Evolutionary conservation across 495 filamentous ascomycete species (phyloP).

Genomic region (Aspergillus ellipticus): DNA sequence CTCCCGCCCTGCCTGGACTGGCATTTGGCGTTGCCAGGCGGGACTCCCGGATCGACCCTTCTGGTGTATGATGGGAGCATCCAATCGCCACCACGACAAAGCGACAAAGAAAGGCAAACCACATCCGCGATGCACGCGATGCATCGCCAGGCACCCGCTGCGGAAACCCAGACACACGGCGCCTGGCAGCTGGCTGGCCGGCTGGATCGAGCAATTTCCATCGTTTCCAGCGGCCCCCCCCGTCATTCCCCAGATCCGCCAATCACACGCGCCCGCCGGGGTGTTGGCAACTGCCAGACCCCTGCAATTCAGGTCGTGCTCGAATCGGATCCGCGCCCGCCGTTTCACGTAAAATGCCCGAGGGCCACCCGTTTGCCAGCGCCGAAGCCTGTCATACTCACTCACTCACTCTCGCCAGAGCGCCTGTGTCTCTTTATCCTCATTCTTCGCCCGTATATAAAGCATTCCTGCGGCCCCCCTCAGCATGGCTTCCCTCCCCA

Average conservation of each 20-base stretch:
- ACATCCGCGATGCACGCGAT: too few relatives aligned
- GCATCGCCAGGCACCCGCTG: too few relatives aligned
- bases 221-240: not conserved
- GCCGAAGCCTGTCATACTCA: not conserved
- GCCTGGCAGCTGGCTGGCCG: not conserved
- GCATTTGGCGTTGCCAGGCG: too few relatives aligned
- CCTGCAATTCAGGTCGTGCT: not conserved
- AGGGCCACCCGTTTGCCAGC: not conserved
- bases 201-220: not conserved
- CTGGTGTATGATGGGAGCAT: too few relatives aligned
- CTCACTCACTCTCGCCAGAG: too few relatives aligned
- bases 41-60: too few relatives aligned
- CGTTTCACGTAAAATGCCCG: conserved; percentile 3
- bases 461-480: not conserved
- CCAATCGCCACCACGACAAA: too few relatives aligned
- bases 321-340: not conserved
- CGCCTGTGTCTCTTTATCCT: not conserved
- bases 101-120: too few relatives aligned
- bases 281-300: not conserved
- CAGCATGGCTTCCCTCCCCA: not conserved
- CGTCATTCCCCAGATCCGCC: not conserved
- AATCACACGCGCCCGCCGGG: too few relatives aligned
- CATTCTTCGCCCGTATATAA: not conserved
- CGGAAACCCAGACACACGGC: not conserved
- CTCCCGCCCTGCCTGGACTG: too few relatives aligned